These are phyloP conservation scores for Myriosclerotinia curreyana DNA, from an alignment of 2,329 filamentous ascomycete genomes.

Conservation along the genomic window DNA sequence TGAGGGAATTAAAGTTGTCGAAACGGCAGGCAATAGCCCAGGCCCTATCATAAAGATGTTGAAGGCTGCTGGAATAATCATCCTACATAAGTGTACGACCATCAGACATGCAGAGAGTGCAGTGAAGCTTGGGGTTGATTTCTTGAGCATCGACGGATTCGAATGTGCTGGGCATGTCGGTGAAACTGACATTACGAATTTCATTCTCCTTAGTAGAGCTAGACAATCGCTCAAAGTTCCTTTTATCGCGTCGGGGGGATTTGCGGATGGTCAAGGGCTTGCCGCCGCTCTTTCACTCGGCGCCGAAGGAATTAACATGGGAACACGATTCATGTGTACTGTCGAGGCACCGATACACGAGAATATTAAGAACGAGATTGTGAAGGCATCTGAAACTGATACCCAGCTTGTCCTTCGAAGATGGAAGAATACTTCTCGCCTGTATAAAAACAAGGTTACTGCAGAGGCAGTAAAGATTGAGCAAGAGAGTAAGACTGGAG, in stretches of 20 bases:
- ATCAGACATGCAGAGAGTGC: slow-evolving; percentile 91
- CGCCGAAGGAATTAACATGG: slow-evolving; percentile 97
- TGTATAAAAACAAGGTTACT: slow-evolving; percentile 89
- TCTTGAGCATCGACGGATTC: slow-evolving; percentile 94
- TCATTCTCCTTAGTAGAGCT: slow-evolving; percentile 81
- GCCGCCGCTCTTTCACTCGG: slow-evolving; percentile 87
- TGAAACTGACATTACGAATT: slow-evolving; percentile 84
- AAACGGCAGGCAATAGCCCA: slow-evolving; percentile 87
- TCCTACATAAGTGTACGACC: slow-evolving; percentile 97
- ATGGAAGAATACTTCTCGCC: slow-evolving; percentile 87
- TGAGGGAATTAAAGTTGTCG: slow-evolving; percentile 86
- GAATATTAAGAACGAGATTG: slow-evolving; percentile 93
- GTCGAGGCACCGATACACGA: slow-evolving; percentile 87
- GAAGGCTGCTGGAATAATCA: slow-evolving; percentile 72
- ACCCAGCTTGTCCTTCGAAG: slow-evolving; percentile 82
- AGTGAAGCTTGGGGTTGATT: slow-evolving; percentile 92
- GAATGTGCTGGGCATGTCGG: slow-evolving; percentile 91
- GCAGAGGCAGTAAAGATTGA: slow-evolving; percentile 79
- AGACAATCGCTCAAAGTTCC: slow-evolving; percentile 80
- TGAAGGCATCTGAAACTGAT: slow-evolving; percentile 83
- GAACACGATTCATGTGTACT: slow-evolving; percentile 96
- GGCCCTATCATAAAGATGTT: slow-evolving; percentile 87
- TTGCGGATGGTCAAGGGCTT: slow-evolving; percentile 89
- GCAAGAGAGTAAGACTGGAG: slow-evolving; percentile 73
- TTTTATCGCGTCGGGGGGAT: slow-evolving; percentile 94